Evolutionary conservation across 306 rosid species (phyloP).

Genomic region (Trifolium fragiferum): DNA sequence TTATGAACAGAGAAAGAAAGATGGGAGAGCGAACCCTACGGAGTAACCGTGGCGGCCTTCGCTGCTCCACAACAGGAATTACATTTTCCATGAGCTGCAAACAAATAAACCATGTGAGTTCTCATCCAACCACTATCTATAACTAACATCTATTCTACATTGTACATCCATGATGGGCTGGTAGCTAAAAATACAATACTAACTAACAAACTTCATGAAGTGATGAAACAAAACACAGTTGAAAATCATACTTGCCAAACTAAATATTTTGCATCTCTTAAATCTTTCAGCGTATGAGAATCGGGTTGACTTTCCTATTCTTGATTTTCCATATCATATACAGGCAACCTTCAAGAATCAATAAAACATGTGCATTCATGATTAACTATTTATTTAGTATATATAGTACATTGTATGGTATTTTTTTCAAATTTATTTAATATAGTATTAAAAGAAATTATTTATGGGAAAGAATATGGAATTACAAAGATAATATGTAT

Average conservation of each 20-base stretch:
- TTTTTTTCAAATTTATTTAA: too few relatives aligned
- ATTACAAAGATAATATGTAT: too few relatives aligned
- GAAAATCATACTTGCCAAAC: conserved; percentile 24
- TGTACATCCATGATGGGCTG: not conserved
- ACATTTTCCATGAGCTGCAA: conserved; percentile 85
- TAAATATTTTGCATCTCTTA: conserved; percentile 28
- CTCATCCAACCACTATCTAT: conserved; percentile 4
- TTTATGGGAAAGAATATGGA: too few relatives aligned
- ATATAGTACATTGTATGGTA: conserved; percentile 2
- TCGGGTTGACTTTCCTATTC: conserved; percentile 25
- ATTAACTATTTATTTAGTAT: not conserved
- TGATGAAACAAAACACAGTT: too few relatives aligned
- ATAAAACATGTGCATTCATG: conserved; percentile 14
- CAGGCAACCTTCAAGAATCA: conserved; percentile 25
- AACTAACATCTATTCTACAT: conserved; percentile 26
- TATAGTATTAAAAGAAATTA: too few relatives aligned
- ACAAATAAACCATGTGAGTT: conserved; percentile 35
- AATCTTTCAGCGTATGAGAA: conserved; percentile 22
- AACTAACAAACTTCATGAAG: too few relatives aligned
- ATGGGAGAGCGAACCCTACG: conserved; percentile 74
- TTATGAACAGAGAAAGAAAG: too few relatives aligned
- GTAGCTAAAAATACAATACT: too few relatives aligned
- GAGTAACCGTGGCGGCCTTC: conserved; percentile 62
- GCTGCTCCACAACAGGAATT: conserved; percentile 78
- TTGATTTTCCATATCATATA: conserved; percentile 34